Evolutionary conservation across 805 yeast genomes (phyloP).

Genomic region (Saccharomycopsis sp.): DNA sequence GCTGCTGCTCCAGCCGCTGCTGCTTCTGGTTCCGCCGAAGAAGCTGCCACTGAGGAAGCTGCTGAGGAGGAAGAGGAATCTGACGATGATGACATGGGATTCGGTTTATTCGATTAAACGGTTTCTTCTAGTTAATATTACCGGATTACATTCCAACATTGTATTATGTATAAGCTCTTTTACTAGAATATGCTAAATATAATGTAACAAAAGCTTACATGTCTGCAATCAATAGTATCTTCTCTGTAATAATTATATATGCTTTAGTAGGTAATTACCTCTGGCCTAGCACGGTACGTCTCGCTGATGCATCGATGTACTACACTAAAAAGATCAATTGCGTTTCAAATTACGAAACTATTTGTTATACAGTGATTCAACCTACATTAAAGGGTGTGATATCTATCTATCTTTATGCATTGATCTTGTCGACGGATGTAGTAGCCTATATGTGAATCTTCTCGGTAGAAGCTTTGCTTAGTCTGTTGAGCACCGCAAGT

Average conservation of each 20-base stretch:
- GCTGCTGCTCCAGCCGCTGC: conserved; percentile 98
- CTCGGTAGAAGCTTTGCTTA: conserved; percentile 73
- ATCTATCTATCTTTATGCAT: not conserved
- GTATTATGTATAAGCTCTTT: not conserved
- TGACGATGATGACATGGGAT: conserved; percentile 83
- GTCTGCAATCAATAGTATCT: too few relatives aligned
- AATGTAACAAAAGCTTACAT: not conserved
- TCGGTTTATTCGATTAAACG: conserved; percentile 94
- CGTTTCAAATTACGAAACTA: too few relatives aligned
- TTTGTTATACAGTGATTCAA: too few relatives aligned
- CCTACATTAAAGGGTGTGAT: too few relatives aligned
- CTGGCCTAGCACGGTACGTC: too few relatives aligned
- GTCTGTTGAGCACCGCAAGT: conserved; percentile 88
- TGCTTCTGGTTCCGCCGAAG: conserved; percentile 56
- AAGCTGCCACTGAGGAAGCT: conserved; percentile 64
- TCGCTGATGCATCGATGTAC: too few relatives aligned
- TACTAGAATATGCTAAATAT: conserved; percentile 1
- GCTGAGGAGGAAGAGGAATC: conserved; percentile 71
- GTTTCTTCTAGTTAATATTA: not conserved
- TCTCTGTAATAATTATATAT: too few relatives aligned
- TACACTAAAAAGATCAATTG: too few relatives aligned
- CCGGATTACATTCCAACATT: not conserved
- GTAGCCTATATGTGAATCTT: conserved; percentile 26
- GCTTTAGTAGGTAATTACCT: too few relatives aligned
- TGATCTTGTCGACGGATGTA: not conserved